Percentiles rank a stretch among this genome's conserved stretches.
phyloP scores from a whole-genome alignment of 140 eudicot species.

The Cichorium intybus region DNA sequence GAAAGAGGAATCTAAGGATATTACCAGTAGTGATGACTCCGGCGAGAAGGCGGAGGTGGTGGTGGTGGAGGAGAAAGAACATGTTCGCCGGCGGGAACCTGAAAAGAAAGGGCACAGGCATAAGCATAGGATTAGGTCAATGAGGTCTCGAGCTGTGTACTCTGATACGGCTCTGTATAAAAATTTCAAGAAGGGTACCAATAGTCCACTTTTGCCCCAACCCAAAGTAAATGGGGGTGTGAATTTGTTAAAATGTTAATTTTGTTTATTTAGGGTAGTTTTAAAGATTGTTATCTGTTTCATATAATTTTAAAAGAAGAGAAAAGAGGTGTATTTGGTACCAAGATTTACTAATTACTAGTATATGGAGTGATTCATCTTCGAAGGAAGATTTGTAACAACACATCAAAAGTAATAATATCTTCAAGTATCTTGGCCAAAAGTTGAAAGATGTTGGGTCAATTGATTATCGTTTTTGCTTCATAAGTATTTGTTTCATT shows the following conservation, averaged over 20 bases:
- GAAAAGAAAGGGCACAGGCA: conserved; percentile 31
- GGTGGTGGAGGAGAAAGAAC: conserved; percentile 33
- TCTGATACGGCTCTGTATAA: conserved; percentile 58
- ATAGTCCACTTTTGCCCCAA: conserved; percentile 24
- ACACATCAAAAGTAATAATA: background rate
- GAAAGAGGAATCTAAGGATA: conserved; percentile 3
- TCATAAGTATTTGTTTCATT: too few relatives aligned
- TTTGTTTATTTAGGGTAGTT: conserved; percentile 7
- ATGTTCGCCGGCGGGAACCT: conserved; percentile 13
- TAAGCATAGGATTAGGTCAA: conserved; percentile 35
- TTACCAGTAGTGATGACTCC: background rate
- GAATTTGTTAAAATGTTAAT: conserved; percentile 28
- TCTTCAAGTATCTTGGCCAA: background rate
- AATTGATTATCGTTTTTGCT: too few relatives aligned
- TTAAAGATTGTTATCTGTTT: conserved; percentile 1
- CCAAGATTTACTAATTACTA: conserved; percentile 7
- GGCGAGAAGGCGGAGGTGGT: conserved; percentile 19
- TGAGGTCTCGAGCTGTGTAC: conserved; percentile 56
- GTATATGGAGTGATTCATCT: conserved; percentile 16
- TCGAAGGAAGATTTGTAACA: conserved; percentile 22
- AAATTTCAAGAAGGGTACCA: conserved; percentile 31
- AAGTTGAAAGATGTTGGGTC: background rate
- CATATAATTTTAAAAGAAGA: conserved; percentile 1
- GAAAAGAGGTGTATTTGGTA: conserved; percentile 15
- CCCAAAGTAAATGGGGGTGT: conserved; percentile 31